Conservation (phyloP, 179 eudicot species). For the Silene noctiflora region DNA sequence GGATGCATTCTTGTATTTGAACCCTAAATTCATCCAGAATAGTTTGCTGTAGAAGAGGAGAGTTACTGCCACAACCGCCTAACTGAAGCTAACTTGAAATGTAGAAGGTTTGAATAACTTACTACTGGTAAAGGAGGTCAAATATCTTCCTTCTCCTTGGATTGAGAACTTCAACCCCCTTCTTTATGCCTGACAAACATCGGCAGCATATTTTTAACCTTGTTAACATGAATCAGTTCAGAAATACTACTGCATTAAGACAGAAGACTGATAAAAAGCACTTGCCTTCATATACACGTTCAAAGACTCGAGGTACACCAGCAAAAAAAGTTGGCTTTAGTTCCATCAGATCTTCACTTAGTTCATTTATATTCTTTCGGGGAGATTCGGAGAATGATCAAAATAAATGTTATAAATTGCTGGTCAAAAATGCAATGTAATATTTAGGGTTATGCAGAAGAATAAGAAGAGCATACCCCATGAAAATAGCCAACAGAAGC, state of each 20-base stretch:
- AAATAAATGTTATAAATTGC: background rate
- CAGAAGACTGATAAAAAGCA: background rate
- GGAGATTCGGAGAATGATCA: background rate
- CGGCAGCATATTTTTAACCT: background rate
- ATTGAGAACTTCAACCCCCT: conserved; percentile 69
- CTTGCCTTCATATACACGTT: conserved; percentile 81
- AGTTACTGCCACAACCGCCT: background rate
- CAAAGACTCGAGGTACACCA: conserved; percentile 91
- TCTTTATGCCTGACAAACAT: conserved; percentile 59
- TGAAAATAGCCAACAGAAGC: conserved; percentile 98
- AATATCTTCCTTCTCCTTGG: conserved; percentile 76
- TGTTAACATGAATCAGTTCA: background rate
- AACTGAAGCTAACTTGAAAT: background rate
- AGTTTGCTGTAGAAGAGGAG: conserved; percentile 57
- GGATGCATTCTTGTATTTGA: conserved; percentile 80
- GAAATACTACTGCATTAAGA: background rate
- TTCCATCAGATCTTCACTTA: conserved; percentile 80
- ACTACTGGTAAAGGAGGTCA: conserved; percentile 75
- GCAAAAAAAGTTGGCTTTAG: conserved; percentile 87
- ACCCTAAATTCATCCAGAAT: conserved; percentile 83
- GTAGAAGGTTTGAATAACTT: conserved; percentile 24
- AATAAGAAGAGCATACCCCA: conserved; percentile 54
- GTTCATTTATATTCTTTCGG: conserved; percentile 66
- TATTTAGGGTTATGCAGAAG: background rate
- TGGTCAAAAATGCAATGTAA: background rate